Conservation (phyloP, 2,329 filamentous ascomycete species). For the Monascus ruber region DNA sequence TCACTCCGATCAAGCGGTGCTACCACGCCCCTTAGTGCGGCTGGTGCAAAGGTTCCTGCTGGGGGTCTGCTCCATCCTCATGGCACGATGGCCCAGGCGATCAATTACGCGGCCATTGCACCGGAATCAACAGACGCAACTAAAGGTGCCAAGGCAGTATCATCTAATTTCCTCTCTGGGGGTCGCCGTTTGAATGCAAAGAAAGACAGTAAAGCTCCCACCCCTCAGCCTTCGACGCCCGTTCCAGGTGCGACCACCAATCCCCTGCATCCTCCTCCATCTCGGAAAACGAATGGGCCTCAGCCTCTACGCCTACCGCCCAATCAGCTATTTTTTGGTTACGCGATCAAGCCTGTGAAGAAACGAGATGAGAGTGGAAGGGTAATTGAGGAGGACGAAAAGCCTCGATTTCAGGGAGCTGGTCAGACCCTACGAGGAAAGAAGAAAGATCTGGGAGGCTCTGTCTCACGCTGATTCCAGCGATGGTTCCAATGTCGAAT, state of each 20-base stretch:
- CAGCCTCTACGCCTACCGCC: conserved; percentile 74
- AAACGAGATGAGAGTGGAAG: conserved; percentile 58
- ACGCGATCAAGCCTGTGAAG: conserved; percentile 80
- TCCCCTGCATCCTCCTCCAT: conserved; percentile 32
- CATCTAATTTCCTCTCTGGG: conserved; percentile 67
- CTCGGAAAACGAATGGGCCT: conserved; percentile 58
- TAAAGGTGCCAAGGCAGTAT: conserved; percentile 49
- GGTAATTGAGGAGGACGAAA: conserved; percentile 48
- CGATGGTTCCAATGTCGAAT: not conserved
- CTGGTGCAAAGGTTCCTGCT: conserved; percentile 49
- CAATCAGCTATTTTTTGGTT: conserved; percentile 94
- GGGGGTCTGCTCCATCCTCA: conserved; percentile 71
- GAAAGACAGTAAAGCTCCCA: conserved; percentile 64
- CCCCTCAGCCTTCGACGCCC: conserved; percentile 63
- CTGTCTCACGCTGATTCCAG: conserved; percentile 4
- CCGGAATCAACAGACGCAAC: conserved; percentile 59
- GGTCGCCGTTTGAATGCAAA: conserved; percentile 77
- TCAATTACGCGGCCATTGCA: conserved; percentile 88
- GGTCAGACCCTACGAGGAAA: conserved; percentile 72
- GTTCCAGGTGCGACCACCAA: conserved; percentile 48
- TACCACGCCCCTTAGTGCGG: conserved; percentile 64
- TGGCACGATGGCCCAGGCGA: conserved; percentile 93
- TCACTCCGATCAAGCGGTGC: conserved; percentile 70
- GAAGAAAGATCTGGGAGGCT: conserved; percentile 46
- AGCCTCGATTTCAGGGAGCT: conserved; percentile 70